phyloP scores from a whole-genome alignment of 2,329 filamentous ascomycete genomes.

The Xylaria arbuscula region DNA sequence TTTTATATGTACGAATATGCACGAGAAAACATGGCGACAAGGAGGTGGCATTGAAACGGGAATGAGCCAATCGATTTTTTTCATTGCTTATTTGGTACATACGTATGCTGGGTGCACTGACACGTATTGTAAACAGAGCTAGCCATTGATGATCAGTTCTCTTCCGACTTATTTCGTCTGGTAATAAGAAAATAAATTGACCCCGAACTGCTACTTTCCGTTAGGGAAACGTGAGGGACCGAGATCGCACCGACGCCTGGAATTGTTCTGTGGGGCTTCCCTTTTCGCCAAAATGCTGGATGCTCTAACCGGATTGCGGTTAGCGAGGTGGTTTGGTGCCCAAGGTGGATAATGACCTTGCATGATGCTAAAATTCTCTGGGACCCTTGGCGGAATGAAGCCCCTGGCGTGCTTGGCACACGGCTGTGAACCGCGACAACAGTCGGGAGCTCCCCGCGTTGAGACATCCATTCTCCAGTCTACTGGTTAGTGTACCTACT shows the following conservation, averaged over 20 bases:
- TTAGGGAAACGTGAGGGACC: conserved; percentile 28
- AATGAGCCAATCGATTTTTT: conserved; percentile 24
- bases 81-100: conserved; percentile 17
- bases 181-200: conserved; percentile 10
- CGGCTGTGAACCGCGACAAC: not conserved
- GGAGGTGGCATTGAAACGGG: conserved; percentile 3
- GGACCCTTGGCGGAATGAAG: conserved; percentile 14
- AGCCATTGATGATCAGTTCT: conserved; percentile 1
- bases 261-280: conserved; percentile 29
- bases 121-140: conserved; percentile 18
- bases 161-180: conserved; percentile 31
- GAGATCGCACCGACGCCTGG: conserved; percentile 36
- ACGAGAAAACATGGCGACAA: conserved; percentile 17
- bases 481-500: not conserved
- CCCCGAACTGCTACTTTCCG: conserved; percentile 31
- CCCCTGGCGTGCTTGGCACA: not conserved
- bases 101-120: conserved; percentile 2
- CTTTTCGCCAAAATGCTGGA: conserved; percentile 20
- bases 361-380: conserved; percentile 28
- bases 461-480: conserved; percentile 25
- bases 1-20: conserved; percentile 24
- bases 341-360: conserved; percentile 26
- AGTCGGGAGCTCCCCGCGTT: conserved; percentile 34
- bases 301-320: conserved; percentile 3
- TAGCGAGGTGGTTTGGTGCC: conserved; percentile 20